Conservation (phyloP, 441 rosid genomes). For the Brassica hybrid region DNA sequence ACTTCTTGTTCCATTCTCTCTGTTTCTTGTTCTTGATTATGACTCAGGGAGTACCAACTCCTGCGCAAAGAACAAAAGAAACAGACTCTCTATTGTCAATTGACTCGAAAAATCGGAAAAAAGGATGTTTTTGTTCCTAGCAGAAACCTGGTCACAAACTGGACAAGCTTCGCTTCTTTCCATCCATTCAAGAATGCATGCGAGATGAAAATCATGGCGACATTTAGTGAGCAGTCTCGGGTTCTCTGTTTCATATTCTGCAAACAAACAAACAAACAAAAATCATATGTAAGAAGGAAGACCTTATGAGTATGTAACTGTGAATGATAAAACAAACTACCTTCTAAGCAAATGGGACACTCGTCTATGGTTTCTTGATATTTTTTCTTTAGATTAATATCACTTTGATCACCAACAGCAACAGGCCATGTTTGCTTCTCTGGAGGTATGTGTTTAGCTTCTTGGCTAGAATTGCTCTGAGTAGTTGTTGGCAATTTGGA, state of each 20-base stretch:
- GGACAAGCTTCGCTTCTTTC: constrained; percentile 97
- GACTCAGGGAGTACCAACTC: constrained; percentile 29
- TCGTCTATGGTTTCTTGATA: constrained; percentile 60
- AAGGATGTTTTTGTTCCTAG: not conserved
- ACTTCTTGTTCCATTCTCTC: constrained; percentile 3
- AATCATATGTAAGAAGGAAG: not conserved
- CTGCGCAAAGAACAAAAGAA: constrained; percentile 1
- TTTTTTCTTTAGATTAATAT: constrained; percentile 29
- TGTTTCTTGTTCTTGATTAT: constrained; percentile 18
- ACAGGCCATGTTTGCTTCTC: constrained; percentile 57
- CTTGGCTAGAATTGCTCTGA: constrained; percentile 34
- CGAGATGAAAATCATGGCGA: constrained; percentile 89
- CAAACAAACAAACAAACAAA: constrained; percentile 34
- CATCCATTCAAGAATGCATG: constrained; percentile 97
- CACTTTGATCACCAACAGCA: constrained; percentile 37
- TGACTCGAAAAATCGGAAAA: not conserved
- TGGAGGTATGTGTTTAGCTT: constrained; percentile 38
- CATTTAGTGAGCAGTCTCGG: constrained; percentile 80
- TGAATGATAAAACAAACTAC: constrained; percentile 42
- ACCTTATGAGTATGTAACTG: not conserved
- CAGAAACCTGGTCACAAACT: constrained; percentile 78
- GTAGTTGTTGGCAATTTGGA: constrained; percentile 41
- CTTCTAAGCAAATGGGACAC: constrained; percentile 96
- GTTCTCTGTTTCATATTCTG: constrained; percentile 87
- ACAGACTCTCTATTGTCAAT: not conserved